A percentile compares a stretch with the other conserved stretches of the same genome.
These are phyloP conservation scores for Coniochaeta sp. DNA, from an alignment of 2,329 filamentous ascomycete species.

Conservation along the genomic window DNA sequence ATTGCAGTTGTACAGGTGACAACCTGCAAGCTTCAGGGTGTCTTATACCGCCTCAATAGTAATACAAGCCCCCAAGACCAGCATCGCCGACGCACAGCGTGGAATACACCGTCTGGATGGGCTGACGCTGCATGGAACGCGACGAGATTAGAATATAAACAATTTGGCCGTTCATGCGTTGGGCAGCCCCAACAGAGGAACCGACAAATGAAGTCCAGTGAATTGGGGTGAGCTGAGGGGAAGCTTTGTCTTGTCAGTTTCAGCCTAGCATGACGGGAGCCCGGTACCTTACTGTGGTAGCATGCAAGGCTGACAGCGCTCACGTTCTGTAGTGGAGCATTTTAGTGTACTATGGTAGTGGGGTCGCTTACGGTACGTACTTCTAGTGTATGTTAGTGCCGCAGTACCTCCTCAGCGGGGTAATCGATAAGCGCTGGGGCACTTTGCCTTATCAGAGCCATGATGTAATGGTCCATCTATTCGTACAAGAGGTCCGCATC, in stretches of 20 bases:
- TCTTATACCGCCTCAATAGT: not conserved
- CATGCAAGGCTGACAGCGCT: conserved; percentile 7
- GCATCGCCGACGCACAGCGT: not conserved
- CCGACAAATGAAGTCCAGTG: conserved; percentile 5
- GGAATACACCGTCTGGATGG: not conserved
- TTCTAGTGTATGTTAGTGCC: no score
- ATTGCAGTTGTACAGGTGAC: conserved; percentile 5
- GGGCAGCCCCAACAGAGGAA: not conserved
- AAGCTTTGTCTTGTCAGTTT: not conserved
- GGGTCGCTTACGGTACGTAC: no score
- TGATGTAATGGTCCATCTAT: conserved; percentile 13
- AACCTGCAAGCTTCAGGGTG: not conserved
- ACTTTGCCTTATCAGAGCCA: conserved; percentile 2
- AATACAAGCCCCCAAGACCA: not conserved
- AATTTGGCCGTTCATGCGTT: conserved; percentile 14
- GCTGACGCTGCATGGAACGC: not conserved
- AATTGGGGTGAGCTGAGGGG: conserved; percentile 5
- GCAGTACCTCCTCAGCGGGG: not conserved
- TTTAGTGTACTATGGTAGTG: no score
- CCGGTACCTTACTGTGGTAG: no score
- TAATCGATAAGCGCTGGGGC: not conserved
- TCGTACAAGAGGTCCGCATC: not conserved
- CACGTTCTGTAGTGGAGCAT: no score
- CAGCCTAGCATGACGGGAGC: no score
- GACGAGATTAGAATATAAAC: conserved; percentile 6